Conservation (phyloP, 2,329 filamentous ascomycete species). For the Fusarium sambucinum region DNA sequence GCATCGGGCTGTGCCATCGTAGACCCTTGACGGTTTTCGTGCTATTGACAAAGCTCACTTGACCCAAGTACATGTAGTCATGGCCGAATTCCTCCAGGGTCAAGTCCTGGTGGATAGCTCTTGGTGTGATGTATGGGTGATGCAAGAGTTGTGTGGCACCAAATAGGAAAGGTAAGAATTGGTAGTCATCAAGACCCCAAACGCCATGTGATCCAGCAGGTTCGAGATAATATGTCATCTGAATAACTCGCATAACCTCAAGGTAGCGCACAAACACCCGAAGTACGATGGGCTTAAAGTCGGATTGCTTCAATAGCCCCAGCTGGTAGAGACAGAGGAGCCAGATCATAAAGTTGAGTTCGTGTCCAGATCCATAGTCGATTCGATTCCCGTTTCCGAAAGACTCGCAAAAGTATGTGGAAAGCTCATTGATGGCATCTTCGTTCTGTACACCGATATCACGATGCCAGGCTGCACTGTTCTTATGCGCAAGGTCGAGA, state of each 20-base stretch:
- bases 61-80: constrained; percentile 91
- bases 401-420: constrained; percentile 82
- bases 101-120: constrained; percentile 87
- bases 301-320: constrained; percentile 68
- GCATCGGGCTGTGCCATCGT: constrained; percentile 97
- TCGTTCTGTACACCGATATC: constrained; percentile 65
- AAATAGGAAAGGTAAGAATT: constrained; percentile 95
- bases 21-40: constrained; percentile 96
- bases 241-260: constrained; percentile 85
- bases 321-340: constrained; percentile 92
- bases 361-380: constrained; percentile 97
- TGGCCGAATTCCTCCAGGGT: constrained; percentile 86
- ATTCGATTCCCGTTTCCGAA: constrained; percentile 90
- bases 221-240: constrained; percentile 95
- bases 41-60: constrained; percentile 93
- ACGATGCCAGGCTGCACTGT: constrained; percentile 71
- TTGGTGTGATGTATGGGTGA: constrained; percentile 83
- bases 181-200: constrained; percentile 98
- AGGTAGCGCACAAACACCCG: constrained; percentile 87
- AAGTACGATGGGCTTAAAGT: constrained; percentile 81
- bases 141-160: constrained; percentile 90
- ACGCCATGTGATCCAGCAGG: constrained; percentile 97
- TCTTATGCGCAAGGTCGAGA: constrained; percentile 74
- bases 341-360: constrained; percentile 98
- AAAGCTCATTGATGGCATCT: constrained; percentile 75